Percentiles rank a stretch among this genome's conserved stretches.
Evolutionary conservation across 768 basidiomycete genomes (phyloP).

Genomic region (Mycena haematopus): DNA sequence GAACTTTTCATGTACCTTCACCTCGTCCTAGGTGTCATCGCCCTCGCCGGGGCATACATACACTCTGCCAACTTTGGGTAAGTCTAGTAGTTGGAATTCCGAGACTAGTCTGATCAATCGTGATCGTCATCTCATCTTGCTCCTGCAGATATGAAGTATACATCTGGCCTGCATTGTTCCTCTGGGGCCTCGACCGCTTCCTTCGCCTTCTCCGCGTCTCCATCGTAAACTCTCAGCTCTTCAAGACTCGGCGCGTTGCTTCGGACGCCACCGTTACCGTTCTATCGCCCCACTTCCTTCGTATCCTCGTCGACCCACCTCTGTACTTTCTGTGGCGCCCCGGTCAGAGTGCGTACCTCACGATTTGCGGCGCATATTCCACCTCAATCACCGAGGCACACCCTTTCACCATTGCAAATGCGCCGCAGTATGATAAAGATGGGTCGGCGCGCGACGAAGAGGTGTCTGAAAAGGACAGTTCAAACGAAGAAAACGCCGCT

Average conservation of each 20-base stretch:
- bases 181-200: slow-evolving; percentile 51
- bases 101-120: not conserved
- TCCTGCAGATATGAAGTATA: slow-evolving; percentile 33
- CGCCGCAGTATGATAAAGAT: not conserved
- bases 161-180: slow-evolving; percentile 44
- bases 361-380: slow-evolving; percentile 40
- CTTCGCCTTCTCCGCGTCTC: slow-evolving; percentile 45
- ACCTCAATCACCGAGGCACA: slow-evolving; percentile 47
- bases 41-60: slow-evolving; percentile 38
- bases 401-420: slow-evolving; percentile 50
- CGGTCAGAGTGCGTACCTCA: slow-evolving; percentile 52
- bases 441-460: not conserved
- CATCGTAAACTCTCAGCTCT: slow-evolving; percentile 38
- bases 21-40: slow-evolving; percentile 39
- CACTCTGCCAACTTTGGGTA: slow-evolving; percentile 30
- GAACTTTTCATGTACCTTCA: slow-evolving; percentile 50
- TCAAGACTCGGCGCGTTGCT: slow-evolving; percentile 35
- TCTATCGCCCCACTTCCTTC: slow-evolving; percentile 46
- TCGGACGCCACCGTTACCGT: slow-evolving; percentile 36
- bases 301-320: slow-evolving; percentile 44
- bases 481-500: not conserved
- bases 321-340: slow-evolving; percentile 40
- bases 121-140: too few species aligned
- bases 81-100: too few species aligned
- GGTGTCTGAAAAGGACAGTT: not conserved